Evolutionary conservation across 495 filamentous ascomycete genomes (phyloP).

Genomic region (Coniosporium apollinis): DNA sequence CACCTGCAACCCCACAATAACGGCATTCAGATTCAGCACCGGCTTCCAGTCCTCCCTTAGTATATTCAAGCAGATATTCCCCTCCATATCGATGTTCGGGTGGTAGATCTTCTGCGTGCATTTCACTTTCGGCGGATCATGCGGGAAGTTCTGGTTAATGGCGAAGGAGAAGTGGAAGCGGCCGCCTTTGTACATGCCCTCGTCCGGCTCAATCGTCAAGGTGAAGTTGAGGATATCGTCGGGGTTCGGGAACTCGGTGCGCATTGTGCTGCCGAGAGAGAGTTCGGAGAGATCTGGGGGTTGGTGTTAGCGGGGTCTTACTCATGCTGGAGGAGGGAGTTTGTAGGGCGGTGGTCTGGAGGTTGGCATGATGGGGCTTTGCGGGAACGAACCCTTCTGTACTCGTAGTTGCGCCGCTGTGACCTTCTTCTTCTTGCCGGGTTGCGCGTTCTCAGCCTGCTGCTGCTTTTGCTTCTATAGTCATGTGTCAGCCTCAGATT

Average conservation of each 20-base stretch:
- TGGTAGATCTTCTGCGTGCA: constrained; percentile 98
- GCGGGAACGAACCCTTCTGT: constrained; percentile 59
- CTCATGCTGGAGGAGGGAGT: no score
- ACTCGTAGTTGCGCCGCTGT: constrained; percentile 90
- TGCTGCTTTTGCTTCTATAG: constrained; percentile 84
- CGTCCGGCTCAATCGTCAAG: constrained; percentile 85
- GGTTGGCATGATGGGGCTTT: neutral
- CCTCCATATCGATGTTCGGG: constrained; percentile 94
- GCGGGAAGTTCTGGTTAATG: constrained; percentile 89
- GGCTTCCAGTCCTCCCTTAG: constrained; percentile 98
- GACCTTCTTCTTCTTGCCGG: constrained; percentile 88
- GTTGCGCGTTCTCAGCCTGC: constrained; percentile 63
- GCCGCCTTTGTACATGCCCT: constrained; percentile 93
- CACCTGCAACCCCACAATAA: constrained; percentile 87
- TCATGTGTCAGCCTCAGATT: neutral
- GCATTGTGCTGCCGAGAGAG: constrained; percentile 79
- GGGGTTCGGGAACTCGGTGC: constrained; percentile 78
- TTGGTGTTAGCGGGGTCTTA: constrained; percentile 1
- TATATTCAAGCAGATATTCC: constrained; percentile 96
- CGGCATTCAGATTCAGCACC: constrained; percentile 87
- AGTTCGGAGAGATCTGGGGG: constrained; percentile 79
- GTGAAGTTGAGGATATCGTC: constrained; percentile 95
- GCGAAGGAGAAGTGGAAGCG: constrained; percentile 77
- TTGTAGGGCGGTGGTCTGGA: neutral
- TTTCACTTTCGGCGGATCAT: constrained; percentile 95